Base-by-base conservation (phyloP, 1,284 basidiomycete species). In the Boletus mariae region DNA sequence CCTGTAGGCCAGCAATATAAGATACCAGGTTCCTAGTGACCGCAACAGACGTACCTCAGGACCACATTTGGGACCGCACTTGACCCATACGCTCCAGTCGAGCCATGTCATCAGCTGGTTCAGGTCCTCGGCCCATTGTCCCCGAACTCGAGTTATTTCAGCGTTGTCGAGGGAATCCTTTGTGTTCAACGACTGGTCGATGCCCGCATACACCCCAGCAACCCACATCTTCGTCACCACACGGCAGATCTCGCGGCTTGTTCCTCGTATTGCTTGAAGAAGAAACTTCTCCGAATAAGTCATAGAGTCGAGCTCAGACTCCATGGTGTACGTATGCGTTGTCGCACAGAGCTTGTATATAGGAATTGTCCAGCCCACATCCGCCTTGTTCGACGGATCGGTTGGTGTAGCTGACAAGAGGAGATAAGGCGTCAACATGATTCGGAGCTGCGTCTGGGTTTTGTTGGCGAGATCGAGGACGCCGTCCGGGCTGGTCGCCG, bases 181-280 rank as follows among this genome's bases (percentile, higher is more conserved):
- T 4, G 43, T 37, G 23, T 56, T 54, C 5, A 58, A 44, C 8
- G 10, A 17, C 0, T 12, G 6, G 26, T 70, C 70, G 5, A 76
- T 34, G n/a, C 75, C 67, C 7, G 64, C 53, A 38, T 60, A 61
- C 31, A 75, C 64, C 25, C 73, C 71, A 35, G 70, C 58, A 4
- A 67, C 68, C 78, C 79, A 82, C 58, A 80, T 66, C 31, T 63
- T 67, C 2, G 72, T 73, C 43, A 76, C 45, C 6, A 75, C 70
- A 0, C 76, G 69, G 53, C 80, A 82, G 23, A 81, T 78, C 61
- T 80, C 78, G 26, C 61, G 68, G 1, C 54, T 66, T 0, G 72
- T 73, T 2, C 63, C 71, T 45, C 71, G 68, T 9, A 75, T 56
- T 2, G 74, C 64, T 8, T 47, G 46, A 28, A 72, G 62, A 45